Evolutionary conservation across 495 filamentous ascomycete species (phyloP), one percentile per base, ranked within the genome.

Genomic region (Aeminium ludgeri): DNA sequence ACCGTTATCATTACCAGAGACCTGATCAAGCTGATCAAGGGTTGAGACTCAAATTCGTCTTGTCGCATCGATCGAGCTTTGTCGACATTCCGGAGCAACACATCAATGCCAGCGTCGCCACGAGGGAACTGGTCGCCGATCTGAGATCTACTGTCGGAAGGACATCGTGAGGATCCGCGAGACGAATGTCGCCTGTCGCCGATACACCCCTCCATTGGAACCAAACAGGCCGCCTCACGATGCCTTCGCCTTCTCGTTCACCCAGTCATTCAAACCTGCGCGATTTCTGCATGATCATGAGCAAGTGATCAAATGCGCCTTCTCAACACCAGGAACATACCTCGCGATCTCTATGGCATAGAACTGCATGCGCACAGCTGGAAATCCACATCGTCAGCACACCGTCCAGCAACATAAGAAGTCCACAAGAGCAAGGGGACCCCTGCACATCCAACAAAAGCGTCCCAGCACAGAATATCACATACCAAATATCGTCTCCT

Each of bases 331-430:
- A n/a, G n/a, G n/a, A n/a, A n/a, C n/a, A n/a, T 55, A 83, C 81
- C 82, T 77, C 10, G 81, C 79, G 54, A 99, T 94, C 62, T 99
- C 89, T 54, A 96, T 62, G 25, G 89, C 89, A 55, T 99, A 99
- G 55, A 99, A 99, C 57, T 99, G 89, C 89, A 97, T 97, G 40
- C 89, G 73, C 50, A 79, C 77, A 18, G 73, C 76, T 80, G 25
- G 17, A 17, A 20, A n/a, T n/a, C n/a, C 2, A 23, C 8, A n/a
- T 20, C 10, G 34, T 47, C 36, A 48, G 40, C 23, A 25, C 23
- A 8, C 8, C 23, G 8, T 3, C 23, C 23, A 3, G 23, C 23
- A 25, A 25, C 23, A 25, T 23, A 18, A 35, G 32, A 10, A 20
- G 10, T 36, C 3, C 23, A n/a, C 19, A n/a, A n/a, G n/a, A n/a